Evolutionary conservation across 495 filamentous ascomycete genomes (phyloP).

Genomic region (Neurospora sp.): DNA sequence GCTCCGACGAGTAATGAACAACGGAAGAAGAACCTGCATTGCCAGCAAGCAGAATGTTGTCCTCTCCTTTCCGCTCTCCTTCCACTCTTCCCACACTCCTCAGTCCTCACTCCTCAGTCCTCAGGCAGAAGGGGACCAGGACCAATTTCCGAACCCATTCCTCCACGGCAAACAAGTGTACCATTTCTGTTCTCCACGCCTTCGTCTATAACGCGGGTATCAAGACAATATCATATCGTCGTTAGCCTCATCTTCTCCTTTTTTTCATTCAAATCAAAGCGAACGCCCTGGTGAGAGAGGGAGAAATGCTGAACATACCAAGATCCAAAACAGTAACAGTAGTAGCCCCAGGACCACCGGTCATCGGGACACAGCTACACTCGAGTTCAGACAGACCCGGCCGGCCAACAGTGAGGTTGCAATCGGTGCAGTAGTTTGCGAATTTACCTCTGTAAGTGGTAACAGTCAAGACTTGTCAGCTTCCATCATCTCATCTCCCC

Average conservation of each 20-base stretch:
- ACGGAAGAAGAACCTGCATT: neutral
- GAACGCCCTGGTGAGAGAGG: neutral
- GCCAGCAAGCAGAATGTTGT: neutral
- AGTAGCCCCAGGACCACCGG: neutral
- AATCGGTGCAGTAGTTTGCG: conserved; percentile 14
- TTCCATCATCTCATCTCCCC: no score
- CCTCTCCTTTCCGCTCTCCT: neutral
- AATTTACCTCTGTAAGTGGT: conserved; percentile 10
- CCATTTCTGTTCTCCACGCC: conserved; percentile 17
- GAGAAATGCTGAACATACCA: neutral
- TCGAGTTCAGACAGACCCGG: neutral
- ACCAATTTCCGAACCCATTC: neutral
- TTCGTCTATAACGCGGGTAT: conserved; percentile 7
- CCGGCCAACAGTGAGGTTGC: neutral
- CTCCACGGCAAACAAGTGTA: conserved; percentile 8
- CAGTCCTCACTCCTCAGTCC: neutral
- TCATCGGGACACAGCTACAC: conserved; percentile 6
- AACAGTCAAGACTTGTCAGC: neutral
- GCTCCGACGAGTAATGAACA: neutral
- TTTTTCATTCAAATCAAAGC: neutral
- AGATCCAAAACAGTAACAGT: conserved; percentile 1
- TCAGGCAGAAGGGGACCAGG: neutral
- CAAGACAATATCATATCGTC: neutral
- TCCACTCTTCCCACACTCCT: neutral
- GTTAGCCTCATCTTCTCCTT: neutral